Conservation (phyloP, 2,329 filamentous ascomycete genomes). For the Botrytis fragariae region DNA sequence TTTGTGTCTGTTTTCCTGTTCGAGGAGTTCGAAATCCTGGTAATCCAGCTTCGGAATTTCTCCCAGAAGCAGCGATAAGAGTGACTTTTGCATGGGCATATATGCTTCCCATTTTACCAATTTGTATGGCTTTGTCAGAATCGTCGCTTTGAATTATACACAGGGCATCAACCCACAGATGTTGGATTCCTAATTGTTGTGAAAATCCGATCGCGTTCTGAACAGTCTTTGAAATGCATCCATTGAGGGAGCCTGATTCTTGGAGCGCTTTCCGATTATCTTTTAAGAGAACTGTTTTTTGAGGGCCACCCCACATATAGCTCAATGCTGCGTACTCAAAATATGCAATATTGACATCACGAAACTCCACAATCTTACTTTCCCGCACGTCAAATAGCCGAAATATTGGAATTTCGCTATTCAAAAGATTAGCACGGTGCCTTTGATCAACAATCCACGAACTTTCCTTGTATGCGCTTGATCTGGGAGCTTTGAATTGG, state of each 20-base stretch:
- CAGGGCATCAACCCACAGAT: constrained; percentile 27
- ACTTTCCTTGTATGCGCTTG: not conserved
- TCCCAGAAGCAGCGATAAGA: constrained; percentile 16
- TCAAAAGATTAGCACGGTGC: not conserved
- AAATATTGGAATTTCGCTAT: not conserved
- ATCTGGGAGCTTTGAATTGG: not conserved
- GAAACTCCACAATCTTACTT: constrained; percentile 2
- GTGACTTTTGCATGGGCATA: constrained; percentile 18
- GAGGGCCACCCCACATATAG: constrained; percentile 23
- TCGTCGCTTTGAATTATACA: constrained; percentile 25
- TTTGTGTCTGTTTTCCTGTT: not conserved
- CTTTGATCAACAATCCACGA: not conserved
- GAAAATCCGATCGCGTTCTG: constrained; percentile 21
- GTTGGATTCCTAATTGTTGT: constrained; percentile 18
- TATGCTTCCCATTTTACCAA: constrained; percentile 21
- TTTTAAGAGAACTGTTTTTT: constrained; percentile 2
- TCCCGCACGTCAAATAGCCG: constrained; percentile 19
- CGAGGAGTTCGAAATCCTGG: not conserved
- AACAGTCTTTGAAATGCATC: constrained; percentile 18
- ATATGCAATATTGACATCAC: constrained; percentile 14
- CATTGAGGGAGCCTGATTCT: not conserved
- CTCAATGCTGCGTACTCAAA: constrained; percentile 24
- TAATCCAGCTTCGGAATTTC: not conserved
- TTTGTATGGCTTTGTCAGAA: constrained; percentile 19
- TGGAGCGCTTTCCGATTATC: not conserved